Evolutionary conservation across 306 rosid genomes (phyloP).

Genomic region (Lathyrus sativus): DNA sequence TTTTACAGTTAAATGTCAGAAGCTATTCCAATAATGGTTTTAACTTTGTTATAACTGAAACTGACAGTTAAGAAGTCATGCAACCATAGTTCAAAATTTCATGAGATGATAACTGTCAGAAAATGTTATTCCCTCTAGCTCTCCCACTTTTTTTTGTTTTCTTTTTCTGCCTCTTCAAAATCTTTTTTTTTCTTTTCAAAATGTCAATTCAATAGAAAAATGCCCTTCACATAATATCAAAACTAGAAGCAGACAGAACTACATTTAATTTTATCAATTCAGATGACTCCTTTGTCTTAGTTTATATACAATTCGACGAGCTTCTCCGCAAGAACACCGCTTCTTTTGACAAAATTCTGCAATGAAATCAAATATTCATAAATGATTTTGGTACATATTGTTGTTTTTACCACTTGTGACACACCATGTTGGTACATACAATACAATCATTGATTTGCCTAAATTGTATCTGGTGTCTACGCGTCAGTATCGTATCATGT

Average conservation of each 20-base stretch:
- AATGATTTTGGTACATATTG: not conserved
- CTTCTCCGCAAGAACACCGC: slow-evolving; percentile 18
- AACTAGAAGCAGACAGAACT: slow-evolving; percentile 25
- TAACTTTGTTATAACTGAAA: not conserved
- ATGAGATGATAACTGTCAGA: slow-evolving; percentile 17
- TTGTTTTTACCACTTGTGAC: too few species aligned
- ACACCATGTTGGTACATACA: too few species aligned
- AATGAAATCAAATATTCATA: slow-evolving; percentile 26
- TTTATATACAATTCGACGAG: slow-evolving; percentile 50
- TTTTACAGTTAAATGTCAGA: slow-evolving; percentile 1
- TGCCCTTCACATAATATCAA: slow-evolving; percentile 27
- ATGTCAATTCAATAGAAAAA: slow-evolving; percentile 34
- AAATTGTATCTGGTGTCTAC: too few species aligned
- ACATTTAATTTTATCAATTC: slow-evolving; percentile 40
- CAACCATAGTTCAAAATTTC: slow-evolving; percentile 8
- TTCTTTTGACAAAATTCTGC: slow-evolving; percentile 46
- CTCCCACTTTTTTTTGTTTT: not conserved
- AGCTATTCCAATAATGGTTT: not conserved
- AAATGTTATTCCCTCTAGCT: slow-evolving; percentile 18
- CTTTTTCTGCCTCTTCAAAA: slow-evolving; percentile 16
- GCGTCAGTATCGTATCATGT: too few species aligned
- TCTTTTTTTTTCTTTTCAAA: not conserved
- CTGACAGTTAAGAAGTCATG: not conserved
- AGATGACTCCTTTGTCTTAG: slow-evolving; percentile 38
- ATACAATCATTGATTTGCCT: too few species aligned